Conservation (phyloP, 371 early-diverging fungal species). For the Saksenaea vasiformis region DNA sequence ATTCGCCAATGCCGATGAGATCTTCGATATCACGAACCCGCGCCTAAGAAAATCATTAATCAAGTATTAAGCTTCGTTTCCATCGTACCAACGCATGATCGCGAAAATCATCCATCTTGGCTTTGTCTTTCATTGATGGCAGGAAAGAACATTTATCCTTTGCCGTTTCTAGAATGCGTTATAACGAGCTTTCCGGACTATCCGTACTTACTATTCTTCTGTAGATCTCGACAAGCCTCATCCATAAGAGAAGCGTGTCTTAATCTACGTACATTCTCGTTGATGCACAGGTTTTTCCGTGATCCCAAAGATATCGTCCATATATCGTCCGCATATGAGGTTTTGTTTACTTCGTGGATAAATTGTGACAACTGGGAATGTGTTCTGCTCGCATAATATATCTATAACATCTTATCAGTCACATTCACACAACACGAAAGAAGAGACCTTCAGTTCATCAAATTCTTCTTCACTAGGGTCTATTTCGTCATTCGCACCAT, state of each 20-base stretch:
- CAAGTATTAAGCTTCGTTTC: not conserved
- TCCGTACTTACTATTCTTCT: conserved; percentile 54
- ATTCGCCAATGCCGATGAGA: conserved; percentile 66
- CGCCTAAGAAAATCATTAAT: conserved; percentile 27
- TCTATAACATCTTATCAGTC: conserved; percentile 31
- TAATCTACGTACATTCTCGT: conserved; percentile 61
- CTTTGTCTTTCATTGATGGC: conserved; percentile 41
- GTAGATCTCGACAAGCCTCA: conserved; percentile 79
- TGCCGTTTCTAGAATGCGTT: not conserved
- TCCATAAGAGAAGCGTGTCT: conserved; percentile 61
- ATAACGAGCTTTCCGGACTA: not conserved
- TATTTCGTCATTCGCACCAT: conserved; percentile 4
- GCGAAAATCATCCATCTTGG: conserved; percentile 56
- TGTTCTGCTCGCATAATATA: conserved; percentile 85
- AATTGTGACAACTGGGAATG: conserved; percentile 96
- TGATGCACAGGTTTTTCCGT: conserved; percentile 84
- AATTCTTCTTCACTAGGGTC: conserved; percentile 34
- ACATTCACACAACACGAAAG: conserved; percentile 5
- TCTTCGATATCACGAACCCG: conserved; percentile 87
- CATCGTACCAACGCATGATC: conserved; percentile 52
- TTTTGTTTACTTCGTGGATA: conserved; percentile 83
- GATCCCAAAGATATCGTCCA: conserved; percentile 81
- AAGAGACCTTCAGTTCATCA: conserved; percentile 54
- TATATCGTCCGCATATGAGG: conserved; percentile 62
- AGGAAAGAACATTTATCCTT: conserved; percentile 52